Evolutionary conservation across 1,284 basidiomycete genomes (phyloP), one percentile per base, ranked within the genome.

Genomic region (Malassezia vespertilionis): DNA sequence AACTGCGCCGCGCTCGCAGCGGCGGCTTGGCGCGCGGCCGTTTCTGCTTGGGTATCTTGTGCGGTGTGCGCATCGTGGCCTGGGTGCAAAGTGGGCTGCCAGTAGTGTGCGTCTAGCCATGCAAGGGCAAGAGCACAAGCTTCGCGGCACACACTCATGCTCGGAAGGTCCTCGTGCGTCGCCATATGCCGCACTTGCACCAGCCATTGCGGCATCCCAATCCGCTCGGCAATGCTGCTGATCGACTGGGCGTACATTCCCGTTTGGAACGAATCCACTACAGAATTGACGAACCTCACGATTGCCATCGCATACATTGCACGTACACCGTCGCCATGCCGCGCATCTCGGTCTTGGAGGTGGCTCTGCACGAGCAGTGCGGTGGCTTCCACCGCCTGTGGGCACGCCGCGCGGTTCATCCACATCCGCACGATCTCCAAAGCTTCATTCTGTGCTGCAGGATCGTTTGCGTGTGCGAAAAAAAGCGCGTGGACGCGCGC

Each of bases 161-260:
- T 84, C 0, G 91, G 93, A 14, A 97, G 74, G 56, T 93, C 87
- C 64, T 97, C 91, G 66, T 97, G 91, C 2, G 91, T 97, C 8
- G 86, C 86, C 22, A 86, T 83, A 73, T 97, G 91, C 28, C 91
- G 78, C 5, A 97, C 75, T 56, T 95, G 86, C n/a, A 97, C 89
- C 15, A 97, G 77, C 80, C 84, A 88, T 0, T 78, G 73, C 0
- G 93, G 93, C 2, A 97, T 75, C 0, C 83, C 83, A 20, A 97
- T 78, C 53, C 88, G 82, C 3, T 78, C 75, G 1, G 93, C 89
- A 52, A 97, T 85, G 23, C 82, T 80, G 0, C 84, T 81, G 60
- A 97, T 95, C 1, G 89, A 84, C 31, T 88, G 78, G 3, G 91
- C 93, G 48, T 61, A 74, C 18, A 61, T 54, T 24, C 88, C 86